Evolutionary conservation across 148 eudicot genomes (phyloP), one percentile per base, ranked within the genome.

Genomic region (Camellia granthamiana): DNA sequence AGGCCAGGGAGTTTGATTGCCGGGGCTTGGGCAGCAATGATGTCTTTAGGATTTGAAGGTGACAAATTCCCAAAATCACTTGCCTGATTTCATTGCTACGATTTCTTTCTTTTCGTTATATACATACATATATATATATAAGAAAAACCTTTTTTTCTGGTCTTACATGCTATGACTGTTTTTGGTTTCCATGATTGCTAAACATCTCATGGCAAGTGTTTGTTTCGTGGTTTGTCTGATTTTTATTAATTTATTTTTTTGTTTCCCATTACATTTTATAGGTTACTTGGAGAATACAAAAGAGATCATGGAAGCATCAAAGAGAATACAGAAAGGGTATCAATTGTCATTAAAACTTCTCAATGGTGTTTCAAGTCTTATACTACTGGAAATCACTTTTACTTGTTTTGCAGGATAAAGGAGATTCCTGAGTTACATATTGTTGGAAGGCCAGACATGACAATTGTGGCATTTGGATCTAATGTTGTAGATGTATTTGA

Each of bases 1-100:
- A 90, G 99, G 88, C 97, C 99, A 66, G 99, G 98, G 60, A 89
- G 90, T 82, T 83, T 97, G 56, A 89, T 94, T 86, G 99, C 99
- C 77, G 99, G 99, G 69, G 99, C 99, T 80, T 97, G 99, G 98
- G 99, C 99, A 10, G 94, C 99, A 69, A 92, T 97, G 95, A 88
- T 94, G 91, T 88, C 97, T 78, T 81, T 94, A 82, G 99, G 99
- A 82, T 85, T 88, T 75, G 92, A 91, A 90, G 99, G 99, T 94
- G 67, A 43, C 30, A 78, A 42, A 51, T 23, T 18, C 42, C 11
- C 38, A 30, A 30, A 18, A 55, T 18, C 16, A 54, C 30, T 55
- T 18, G 42, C 19, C 64, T 74, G 49, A 56, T 74, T 15, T 56
- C 42, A 14, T 47, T 74, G 19, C 19, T 19, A 6, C 16, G 63